Evolutionary conservation across 2,329 filamentous ascomycete species (phyloP).

Genomic region (Monosporascus sp.): DNA sequence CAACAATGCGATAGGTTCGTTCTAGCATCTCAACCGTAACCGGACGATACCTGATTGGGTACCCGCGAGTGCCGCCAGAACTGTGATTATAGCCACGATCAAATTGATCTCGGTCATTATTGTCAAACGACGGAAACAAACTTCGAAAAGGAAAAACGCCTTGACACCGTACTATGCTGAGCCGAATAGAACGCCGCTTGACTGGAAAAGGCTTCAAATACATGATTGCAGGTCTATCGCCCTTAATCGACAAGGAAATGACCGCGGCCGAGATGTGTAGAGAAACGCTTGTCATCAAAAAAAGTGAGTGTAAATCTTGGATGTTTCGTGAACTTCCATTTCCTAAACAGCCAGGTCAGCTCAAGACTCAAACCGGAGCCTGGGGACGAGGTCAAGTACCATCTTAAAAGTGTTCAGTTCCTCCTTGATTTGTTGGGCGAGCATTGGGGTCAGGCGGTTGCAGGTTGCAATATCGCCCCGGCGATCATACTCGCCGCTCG

Average conservation of each 20-base stretch:
- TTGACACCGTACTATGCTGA: conserved; percentile 55
- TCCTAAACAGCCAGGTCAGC: conserved; percentile 60
- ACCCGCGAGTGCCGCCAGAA: conserved; percentile 7
- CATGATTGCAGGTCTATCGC: conserved; percentile 36
- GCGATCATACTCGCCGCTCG: conserved; percentile 90
- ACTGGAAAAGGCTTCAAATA: conserved; percentile 46
- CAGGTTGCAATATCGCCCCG: conserved; percentile 95
- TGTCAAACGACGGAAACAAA: conserved; percentile 18
- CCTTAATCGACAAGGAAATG: conserved; percentile 27
- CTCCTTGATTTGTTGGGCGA: conserved; percentile 98
- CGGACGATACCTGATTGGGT: not conserved
- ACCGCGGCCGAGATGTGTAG: conserved; percentile 23
- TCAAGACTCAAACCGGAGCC: conserved; percentile 1
- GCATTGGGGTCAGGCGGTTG: conserved; percentile 92
- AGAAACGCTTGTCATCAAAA: conserved; percentile 61
- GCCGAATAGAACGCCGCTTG: conserved; percentile 43
- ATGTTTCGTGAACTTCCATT: conserved; percentile 99
- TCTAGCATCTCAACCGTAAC: no score
- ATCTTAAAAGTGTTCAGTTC: conserved; percentile 99
- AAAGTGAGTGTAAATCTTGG: conserved; percentile 99
- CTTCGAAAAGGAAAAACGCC: conserved; percentile 40
- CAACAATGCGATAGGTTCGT: not conserved
- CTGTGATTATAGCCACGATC: conserved; percentile 19
- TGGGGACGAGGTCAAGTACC: conserved; percentile 50
- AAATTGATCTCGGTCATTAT: conserved; percentile 10